A percentile compares a stretch with the other conserved stretches of the same genome.
Conservation (phyloP, 441 rosid species). For the Dalechampia spathulata region DNA sequence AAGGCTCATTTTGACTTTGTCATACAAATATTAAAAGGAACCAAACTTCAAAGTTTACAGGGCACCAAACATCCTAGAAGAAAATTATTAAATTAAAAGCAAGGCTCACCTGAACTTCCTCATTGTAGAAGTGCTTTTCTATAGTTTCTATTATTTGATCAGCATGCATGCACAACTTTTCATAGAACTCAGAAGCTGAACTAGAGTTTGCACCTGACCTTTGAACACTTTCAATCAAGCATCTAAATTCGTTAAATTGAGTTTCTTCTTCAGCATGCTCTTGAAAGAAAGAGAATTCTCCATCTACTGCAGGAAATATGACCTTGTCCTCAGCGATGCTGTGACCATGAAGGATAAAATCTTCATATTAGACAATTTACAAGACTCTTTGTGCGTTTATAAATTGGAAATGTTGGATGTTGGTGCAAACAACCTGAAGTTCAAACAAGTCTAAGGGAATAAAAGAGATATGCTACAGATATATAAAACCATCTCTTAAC, state of each 20-base stretch:
- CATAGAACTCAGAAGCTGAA: constrained; percentile 46
- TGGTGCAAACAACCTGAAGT: not conserved
- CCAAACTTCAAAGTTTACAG: not conserved
- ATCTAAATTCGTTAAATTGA: constrained; percentile 43
- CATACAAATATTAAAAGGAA: not conserved
- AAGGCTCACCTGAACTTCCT: constrained; percentile 53
- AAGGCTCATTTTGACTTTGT: not conserved
- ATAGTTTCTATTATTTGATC: constrained; percentile 55
- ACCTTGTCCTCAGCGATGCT: constrained; percentile 76
- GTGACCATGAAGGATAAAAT: constrained; percentile 20
- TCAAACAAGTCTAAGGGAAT: not conserved
- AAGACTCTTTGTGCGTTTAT: not conserved
- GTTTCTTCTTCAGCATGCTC: constrained; percentile 64
- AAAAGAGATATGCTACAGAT: too few relatives aligned
- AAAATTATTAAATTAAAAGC: not conserved
- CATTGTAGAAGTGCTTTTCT: constrained; percentile 50
- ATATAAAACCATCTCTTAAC: too few relatives aligned
- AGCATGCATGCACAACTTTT: constrained; percentile 47
- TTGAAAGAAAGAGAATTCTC: constrained; percentile 46
- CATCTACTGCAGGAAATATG: constrained; percentile 71
- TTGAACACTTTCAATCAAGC: constrained; percentile 48
- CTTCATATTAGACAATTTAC: constrained; percentile 10
- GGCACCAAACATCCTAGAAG: constrained; percentile 16
- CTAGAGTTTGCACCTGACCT: constrained; percentile 40
- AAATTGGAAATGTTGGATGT: not conserved